Base-by-base conservation (phyloP, 2,329 filamentous ascomycete genomes). In the Sclerotinia spermophila region DNA sequence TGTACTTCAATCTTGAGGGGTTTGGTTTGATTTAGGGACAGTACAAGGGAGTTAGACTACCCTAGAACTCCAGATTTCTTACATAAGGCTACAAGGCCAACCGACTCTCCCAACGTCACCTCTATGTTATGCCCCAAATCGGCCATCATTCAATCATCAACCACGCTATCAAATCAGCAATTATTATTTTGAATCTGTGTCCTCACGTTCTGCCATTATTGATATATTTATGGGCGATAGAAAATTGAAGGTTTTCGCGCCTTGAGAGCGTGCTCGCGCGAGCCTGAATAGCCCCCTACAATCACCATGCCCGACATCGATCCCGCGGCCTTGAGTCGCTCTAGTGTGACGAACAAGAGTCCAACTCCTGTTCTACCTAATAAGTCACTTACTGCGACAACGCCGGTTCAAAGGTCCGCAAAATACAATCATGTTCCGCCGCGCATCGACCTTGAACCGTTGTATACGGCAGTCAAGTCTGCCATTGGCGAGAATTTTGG, bases 301-400 rank as follows among this genome's bases (percentile, higher is more conserved):
- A 51, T 71, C 72, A 76, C 69, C 75, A 90, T 90, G 88, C 88
- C 88, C 77, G 89, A 90, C 82, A 90, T 91, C 82, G 89, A 90
- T 83, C 89, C 89, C n/a, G 87, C 89, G 82, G 88, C 89, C 74
- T 81, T 91, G 77, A 90, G 87, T 83, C 87, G 88, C 77, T 86
- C 87, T 73, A 66, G 56, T 60, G 35, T 67, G 42, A 58, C 87
- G 62, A 80, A 85, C 79, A 85, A 82, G 79, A 83, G 89, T 69
- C 83, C 86, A 60, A 89, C 88, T 7, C 87, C 89, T 72, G 83
- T 87, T 55, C 80, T 90, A 71, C 81, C 86, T 71, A 89, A 82
- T 59, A 90, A 90, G 78, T 82, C 86, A 66, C 84, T 90, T 75
- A 84, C 84, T 59, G 83, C 86, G 69, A 84, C 85, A 53, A 82